Evolutionary conservation across 2,329 filamentous ascomycete genomes (phyloP).

Genomic region (Sporothrix variecibatus): DNA sequence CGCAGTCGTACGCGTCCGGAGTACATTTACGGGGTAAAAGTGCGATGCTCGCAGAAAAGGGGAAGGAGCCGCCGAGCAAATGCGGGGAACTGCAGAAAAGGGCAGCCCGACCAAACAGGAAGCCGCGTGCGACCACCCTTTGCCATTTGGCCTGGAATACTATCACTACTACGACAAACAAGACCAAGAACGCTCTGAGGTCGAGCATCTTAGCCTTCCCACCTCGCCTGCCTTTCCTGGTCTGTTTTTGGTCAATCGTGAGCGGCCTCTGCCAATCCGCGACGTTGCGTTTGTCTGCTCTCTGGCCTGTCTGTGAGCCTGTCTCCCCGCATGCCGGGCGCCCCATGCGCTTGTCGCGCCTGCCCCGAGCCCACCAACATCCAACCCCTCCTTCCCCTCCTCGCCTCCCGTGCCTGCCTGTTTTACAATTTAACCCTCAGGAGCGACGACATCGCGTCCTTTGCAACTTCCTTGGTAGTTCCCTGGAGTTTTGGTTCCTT

Average conservation of each 20-base stretch:
- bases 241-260: background rate
- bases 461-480: background rate
- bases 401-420: slow-evolving; percentile 6
- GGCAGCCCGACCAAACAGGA: background rate
- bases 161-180: background rate
- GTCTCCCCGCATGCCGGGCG: slow-evolving; percentile 5
- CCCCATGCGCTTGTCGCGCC: background rate
- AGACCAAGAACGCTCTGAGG: background rate
- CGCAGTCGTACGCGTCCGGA: background rate
- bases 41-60: slow-evolving; percentile 2
- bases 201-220: background rate
- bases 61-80: slow-evolving; percentile 20
- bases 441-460: background rate
- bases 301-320: background rate
- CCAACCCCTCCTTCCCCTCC: slow-evolving; percentile 8
- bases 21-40: slow-evolving; percentile 12
- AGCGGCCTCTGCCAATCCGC: background rate
- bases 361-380: background rate
- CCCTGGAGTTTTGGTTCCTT: background rate
- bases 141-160: background rate
- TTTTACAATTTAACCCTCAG: slow-evolving; percentile 11
- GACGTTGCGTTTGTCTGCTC: background rate
- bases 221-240: background rate
- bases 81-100: slow-evolving; percentile 21
- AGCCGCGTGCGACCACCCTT: background rate